Evolutionary conservation across 2,329 filamentous ascomycete species (phyloP).

Genomic region (Fusarium irregulare): DNA sequence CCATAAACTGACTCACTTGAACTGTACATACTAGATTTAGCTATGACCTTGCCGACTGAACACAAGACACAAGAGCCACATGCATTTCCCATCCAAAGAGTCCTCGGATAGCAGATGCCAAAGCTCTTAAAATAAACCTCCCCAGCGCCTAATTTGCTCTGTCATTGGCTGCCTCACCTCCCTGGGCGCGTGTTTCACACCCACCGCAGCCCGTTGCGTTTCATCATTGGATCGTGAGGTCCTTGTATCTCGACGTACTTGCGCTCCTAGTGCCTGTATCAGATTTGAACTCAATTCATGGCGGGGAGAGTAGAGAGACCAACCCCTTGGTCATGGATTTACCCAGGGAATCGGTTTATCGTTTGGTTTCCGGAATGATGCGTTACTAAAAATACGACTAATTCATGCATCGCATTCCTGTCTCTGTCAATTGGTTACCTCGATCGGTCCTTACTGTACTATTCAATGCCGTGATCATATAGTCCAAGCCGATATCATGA

Average conservation of each 20-base stretch:
- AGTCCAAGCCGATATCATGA: background rate
- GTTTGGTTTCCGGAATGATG: conserved; percentile 16
- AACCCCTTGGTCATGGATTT: conserved; percentile 22
- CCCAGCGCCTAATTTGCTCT: conserved; percentile 47
- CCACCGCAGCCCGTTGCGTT: conserved; percentile 38
- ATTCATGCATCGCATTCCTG: conserved; percentile 15
- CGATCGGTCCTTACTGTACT: background rate
- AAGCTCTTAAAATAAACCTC: conserved; percentile 29
- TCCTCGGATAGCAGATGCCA: background rate
- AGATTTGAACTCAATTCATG: conserved; percentile 29
- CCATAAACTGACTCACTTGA: background rate
- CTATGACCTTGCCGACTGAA: conserved; percentile 14
- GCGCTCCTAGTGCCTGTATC: conserved; percentile 42
- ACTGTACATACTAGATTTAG: background rate
- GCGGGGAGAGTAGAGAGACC: background rate
- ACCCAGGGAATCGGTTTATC: conserved; percentile 3
- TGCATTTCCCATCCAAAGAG: background rate
- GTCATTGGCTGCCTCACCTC: conserved; percentile 44
- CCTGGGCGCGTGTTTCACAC: conserved; percentile 46
- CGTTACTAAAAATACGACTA: conserved; percentile 36
- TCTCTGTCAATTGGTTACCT: background rate
- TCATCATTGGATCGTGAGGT: conserved; percentile 43
- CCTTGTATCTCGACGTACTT: conserved; percentile 23
- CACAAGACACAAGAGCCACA: background rate
- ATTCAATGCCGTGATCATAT: conserved; percentile 7